These are phyloP conservation scores for Allodekkera sacchari DNA, from an alignment of 805 yeast species.

Conservation along the genomic window DNA sequence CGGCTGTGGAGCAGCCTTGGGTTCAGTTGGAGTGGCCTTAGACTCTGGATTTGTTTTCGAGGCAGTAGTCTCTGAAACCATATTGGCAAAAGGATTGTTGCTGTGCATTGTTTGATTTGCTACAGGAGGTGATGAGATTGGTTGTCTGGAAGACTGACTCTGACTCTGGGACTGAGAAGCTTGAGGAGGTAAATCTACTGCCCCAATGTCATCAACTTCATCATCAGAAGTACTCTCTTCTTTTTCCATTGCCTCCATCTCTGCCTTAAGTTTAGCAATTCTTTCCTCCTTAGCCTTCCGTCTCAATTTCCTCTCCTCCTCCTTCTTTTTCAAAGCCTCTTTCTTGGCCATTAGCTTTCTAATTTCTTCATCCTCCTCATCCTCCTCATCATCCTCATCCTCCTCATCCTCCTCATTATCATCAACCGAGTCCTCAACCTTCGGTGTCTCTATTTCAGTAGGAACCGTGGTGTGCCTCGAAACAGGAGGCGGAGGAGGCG, in stretches of 20 bases:
- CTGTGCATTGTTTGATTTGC: constrained; percentile 21
- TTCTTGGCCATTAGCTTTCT: constrained; percentile 39
- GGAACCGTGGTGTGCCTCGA: too few species aligned
- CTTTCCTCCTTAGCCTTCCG: constrained; percentile 56
- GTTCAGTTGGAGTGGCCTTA: constrained; percentile 14
- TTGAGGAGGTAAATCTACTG: too few species aligned
- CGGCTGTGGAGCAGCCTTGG: constrained; percentile 58
- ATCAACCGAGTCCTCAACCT: too few species aligned
- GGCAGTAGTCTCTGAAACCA: constrained; percentile 9
- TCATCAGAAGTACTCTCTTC: constrained; percentile 5
- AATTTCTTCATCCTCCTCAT: constrained; percentile 40
- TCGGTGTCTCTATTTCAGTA: too few species aligned
- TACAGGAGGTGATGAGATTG: constrained; percentile 7
- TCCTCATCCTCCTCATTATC: constrained; percentile 7
- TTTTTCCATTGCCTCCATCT: constrained; percentile 44
- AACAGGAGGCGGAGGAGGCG: constrained; percentile 1
- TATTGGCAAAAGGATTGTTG: constrained; percentile 44
- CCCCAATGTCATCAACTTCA: too few species aligned
- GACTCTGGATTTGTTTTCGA: constrained; percentile 1
- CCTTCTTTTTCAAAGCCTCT: constrained; percentile 32
- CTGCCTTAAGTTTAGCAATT: constrained; percentile 47
- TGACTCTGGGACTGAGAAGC: constrained; percentile 4
- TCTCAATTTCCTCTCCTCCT: constrained; percentile 28
- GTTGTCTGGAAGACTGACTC: constrained; percentile 8
- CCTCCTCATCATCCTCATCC: constrained; percentile 18